Percentiles rank a stretch among this genome's conserved stretches.
These are phyloP conservation scores for Paecilomyces sp. DNA, from an alignment of 2,329 filamentous ascomycete species.

Conservation along the genomic window DNA sequence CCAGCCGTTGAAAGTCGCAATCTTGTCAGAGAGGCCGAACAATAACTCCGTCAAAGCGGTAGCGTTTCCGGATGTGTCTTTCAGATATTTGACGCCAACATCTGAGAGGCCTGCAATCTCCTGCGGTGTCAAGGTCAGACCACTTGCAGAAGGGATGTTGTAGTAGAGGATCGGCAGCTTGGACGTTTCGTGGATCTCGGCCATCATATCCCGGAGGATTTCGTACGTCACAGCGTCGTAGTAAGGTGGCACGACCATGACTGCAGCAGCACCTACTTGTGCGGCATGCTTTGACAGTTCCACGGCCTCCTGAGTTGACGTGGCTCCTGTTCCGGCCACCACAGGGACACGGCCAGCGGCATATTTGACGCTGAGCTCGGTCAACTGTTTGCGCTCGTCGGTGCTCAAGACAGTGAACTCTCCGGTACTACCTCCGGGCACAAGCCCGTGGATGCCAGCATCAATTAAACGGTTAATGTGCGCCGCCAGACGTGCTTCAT, in stretches of 20 bases:
- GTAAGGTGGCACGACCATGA: conserved; percentile 46
- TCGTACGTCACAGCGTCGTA: conserved; percentile 40
- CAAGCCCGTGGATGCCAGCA: conserved; percentile 43
- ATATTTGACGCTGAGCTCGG: conserved; percentile 11
- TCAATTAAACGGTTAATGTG: conserved; percentile 42
- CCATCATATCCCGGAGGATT: conserved; percentile 34
- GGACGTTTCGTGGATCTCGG: conserved; percentile 34
- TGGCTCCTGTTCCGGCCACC: conserved; percentile 26
- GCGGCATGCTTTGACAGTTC: conserved; percentile 37
- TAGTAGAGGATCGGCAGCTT: conserved; percentile 44
- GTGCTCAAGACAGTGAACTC: conserved; percentile 42
- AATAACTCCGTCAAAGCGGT: conserved; percentile 45
- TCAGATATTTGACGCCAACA: conserved; percentile 44
- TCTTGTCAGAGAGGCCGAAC: conserved; percentile 33
- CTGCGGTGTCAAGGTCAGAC: conserved; percentile 33
- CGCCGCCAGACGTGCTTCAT: conserved; percentile 30
- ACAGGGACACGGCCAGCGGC: neutral
- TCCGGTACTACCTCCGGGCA: conserved; percentile 45
- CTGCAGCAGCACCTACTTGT: conserved; percentile 32
- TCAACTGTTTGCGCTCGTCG: conserved; percentile 40
- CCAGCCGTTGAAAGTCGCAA: conserved; percentile 48
- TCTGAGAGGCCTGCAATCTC: conserved; percentile 40
- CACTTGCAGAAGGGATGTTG: conserved; percentile 44
- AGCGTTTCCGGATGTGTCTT: conserved; percentile 47
- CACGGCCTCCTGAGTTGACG: conserved; percentile 34